A percentile compares a stretch with the other conserved stretches of the same genome.
Evolutionary conservation across 345 rosid species (phyloP).

Genomic region (Hibiscus mutabilis): DNA sequence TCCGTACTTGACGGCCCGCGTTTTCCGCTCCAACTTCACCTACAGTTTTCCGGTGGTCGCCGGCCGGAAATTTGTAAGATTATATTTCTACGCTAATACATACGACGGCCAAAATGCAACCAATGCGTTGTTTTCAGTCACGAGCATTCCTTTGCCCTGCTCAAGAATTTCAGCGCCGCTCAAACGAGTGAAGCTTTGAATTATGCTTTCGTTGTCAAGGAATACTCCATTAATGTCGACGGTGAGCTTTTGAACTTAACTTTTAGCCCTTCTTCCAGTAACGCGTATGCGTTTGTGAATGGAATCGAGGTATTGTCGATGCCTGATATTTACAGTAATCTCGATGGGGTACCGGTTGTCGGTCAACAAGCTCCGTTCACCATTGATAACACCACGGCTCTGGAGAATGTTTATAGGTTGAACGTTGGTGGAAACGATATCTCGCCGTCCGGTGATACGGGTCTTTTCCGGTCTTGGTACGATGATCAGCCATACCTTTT

Average conservation of each 20-base stretch:
- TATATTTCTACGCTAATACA: slow-evolving; percentile 71
- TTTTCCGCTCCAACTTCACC: slow-evolving; percentile 60
- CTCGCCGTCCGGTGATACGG: slow-evolving; percentile 74
- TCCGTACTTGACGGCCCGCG: slow-evolving; percentile 76
- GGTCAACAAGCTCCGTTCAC: slow-evolving; percentile 25
- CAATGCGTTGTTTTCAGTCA: slow-evolving; percentile 56
- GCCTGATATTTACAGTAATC: slow-evolving; percentile 67
- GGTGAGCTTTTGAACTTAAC: slow-evolving; percentile 55
- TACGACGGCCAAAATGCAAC: slow-evolving; percentile 57
- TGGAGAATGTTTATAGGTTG: slow-evolving; percentile 73
- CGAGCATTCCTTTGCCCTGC: slow-evolving; percentile 49
- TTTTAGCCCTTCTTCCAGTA: slow-evolving; percentile 47
- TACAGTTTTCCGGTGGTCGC: slow-evolving; percentile 68
- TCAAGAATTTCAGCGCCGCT: slow-evolving; percentile 75
- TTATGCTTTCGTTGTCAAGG: slow-evolving; percentile 59
- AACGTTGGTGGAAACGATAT: slow-evolving; percentile 88
- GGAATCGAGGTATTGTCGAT: slow-evolving; percentile 91
- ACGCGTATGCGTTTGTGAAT: slow-evolving; percentile 72
- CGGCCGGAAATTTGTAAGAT: slow-evolving; percentile 71
- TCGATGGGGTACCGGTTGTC: slow-evolving; percentile 40
- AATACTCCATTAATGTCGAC: slow-evolving; percentile 55
- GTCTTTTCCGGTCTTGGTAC: slow-evolving; percentile 71
- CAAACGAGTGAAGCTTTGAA: slow-evolving; percentile 71
- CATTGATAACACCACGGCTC: slow-evolving; percentile 66
- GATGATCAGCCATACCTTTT: slow-evolving; percentile 58